Evolutionary conservation across 2,329 filamentous ascomycete species (phyloP).

Genomic region (Sclerotinia nivalis): DNA sequence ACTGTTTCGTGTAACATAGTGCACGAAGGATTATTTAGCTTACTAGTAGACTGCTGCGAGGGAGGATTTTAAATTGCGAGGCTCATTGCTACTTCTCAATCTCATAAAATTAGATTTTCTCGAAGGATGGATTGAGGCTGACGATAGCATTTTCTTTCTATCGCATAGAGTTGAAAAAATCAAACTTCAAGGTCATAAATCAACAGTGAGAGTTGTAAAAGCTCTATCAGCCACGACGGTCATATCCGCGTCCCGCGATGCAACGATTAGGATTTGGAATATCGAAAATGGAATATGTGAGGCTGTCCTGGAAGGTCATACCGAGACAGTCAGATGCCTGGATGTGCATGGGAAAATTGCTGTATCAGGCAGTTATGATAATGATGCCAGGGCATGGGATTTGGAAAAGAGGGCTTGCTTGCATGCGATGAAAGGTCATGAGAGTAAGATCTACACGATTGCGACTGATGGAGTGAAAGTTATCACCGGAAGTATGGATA

Average conservation of each 20-base stretch:
- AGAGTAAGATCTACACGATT: not conserved
- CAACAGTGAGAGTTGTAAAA: not conserved
- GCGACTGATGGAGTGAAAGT: slow-evolving; percentile 90
- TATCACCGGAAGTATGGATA: slow-evolving; percentile 90
- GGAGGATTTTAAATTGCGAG: slow-evolving; percentile 6
- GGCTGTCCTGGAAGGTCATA: slow-evolving; percentile 22
- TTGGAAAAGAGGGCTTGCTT: not conserved
- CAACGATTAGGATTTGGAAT: slow-evolving; percentile 23
- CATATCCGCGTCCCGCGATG: slow-evolving; percentile 24
- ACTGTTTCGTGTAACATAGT: not conserved
- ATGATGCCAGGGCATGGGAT: slow-evolving; percentile 55
- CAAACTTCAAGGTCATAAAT: not conserved
- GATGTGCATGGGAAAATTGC: slow-evolving; percentile 62
- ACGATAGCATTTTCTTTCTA: not conserved
- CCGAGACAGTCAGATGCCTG: slow-evolving; percentile 8
- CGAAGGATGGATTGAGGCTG: slow-evolving; percentile 7
- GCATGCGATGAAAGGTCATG: not conserved
- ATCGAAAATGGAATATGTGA: slow-evolving; percentile 18
- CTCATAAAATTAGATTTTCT: not conserved
- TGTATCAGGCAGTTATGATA: slow-evolving; percentile 94
- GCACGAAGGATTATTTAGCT: not conserved
- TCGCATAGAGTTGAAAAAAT: not conserved
- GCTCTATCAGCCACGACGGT: slow-evolving; percentile 2
- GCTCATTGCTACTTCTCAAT: not conserved
- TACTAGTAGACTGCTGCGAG: not conserved